A percentile compares a stretch with the other conserved stretches of the same genome.
Evolutionary conservation across 2,329 filamentous ascomycete genomes (phyloP).

Genomic region (Bipolaris cookei): DNA sequence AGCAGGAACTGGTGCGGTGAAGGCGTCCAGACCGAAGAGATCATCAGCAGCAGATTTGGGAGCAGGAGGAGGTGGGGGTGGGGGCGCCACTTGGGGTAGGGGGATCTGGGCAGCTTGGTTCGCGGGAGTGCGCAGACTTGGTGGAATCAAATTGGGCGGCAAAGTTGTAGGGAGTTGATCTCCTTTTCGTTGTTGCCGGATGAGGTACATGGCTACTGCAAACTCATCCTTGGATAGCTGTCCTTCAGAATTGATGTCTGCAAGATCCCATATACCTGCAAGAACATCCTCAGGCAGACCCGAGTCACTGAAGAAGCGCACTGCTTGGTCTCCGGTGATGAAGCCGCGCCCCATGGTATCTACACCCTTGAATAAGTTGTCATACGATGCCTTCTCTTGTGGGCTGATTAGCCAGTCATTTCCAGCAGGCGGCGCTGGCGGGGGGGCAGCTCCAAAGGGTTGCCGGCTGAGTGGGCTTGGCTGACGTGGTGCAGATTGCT

Average conservation of each 20-base stretch:
- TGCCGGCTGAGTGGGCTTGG: constrained; percentile 64
- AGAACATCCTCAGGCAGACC: constrained; percentile 85
- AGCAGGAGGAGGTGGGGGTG: constrained; percentile 33
- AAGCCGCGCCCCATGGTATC: constrained; percentile 81
- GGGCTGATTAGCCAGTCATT: constrained; percentile 83
- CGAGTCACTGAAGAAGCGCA: constrained; percentile 91
- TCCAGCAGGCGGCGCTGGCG: constrained; percentile 62
- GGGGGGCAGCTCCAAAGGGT: constrained; percentile 56
- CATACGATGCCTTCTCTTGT: constrained; percentile 85
- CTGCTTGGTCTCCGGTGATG: constrained; percentile 93
- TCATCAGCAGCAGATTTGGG: constrained; percentile 87
- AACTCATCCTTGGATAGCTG: constrained; percentile 88
- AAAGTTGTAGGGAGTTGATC: constrained; percentile 76
- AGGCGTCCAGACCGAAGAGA: constrained; percentile 87
- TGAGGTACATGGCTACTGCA: constrained; percentile 96
- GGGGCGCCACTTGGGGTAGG: constrained; percentile 53
- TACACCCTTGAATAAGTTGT: constrained; percentile 81
- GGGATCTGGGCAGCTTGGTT: constrained; percentile 59
- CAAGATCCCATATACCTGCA: constrained; percentile 95
- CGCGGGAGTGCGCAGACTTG: constrained; percentile 70
- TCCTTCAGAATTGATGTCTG: constrained; percentile 90
- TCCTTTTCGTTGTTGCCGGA: constrained; percentile 80
- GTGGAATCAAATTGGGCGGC: constrained; percentile 82
- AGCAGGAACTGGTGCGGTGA: constrained; percentile 57
- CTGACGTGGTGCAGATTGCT: constrained; percentile 57